Base-by-base conservation (phyloP, 176 grass and related monocot species). In the Luzula sylvatica region DNA sequence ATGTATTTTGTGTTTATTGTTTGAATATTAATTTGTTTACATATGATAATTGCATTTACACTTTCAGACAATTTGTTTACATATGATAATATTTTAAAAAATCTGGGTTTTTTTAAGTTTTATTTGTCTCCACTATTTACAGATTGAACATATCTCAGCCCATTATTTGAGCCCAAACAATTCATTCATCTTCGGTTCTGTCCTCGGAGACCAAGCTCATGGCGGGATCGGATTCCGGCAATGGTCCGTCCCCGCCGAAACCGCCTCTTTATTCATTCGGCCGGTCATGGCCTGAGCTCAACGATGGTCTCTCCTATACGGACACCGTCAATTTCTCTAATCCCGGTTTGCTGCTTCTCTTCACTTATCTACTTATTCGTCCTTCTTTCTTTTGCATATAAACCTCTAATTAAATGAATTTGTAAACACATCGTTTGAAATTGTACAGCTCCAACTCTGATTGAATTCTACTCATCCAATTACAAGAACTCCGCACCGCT, bases 401-500 rank as follows among this genome's bases (percentile, higher is more conserved):
- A 4, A 9, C 30, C 1, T 9, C 23, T 4, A 8, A 52, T 72
- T 7, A 0, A 21, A 56, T 32, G 52, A 12, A 60, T 11, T 29
- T 70, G 23, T 65, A 15, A 62, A 49, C 30, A 39, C 70, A 61
- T 62, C 65, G 13, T 38, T 44, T 65, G 28, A 5, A 21, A 20
- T 23, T 60, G 45, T 56, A 35, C 30, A 79, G 75, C 7, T 53
- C 7, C 11, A 7, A 73, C 73, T 46, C 65, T 95, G 73, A 76
- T 88, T 17, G 74, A 64, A 14, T 95, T 95, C 57, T 95, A 95
- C 57, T 68, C 70, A 1, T 55, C 42, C 14, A 85, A 72, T 44
- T 82, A 95, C 83, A 88, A 82, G 49, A 82, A 70, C 63, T 95
- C 89, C 3, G 89, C 89, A 9, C 89, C 89, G 23, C 58, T 76